Evolutionary conservation across 108 stramenopile genomes (phyloP).

Genomic region (Cyclostephanos invisitatus): DNA sequence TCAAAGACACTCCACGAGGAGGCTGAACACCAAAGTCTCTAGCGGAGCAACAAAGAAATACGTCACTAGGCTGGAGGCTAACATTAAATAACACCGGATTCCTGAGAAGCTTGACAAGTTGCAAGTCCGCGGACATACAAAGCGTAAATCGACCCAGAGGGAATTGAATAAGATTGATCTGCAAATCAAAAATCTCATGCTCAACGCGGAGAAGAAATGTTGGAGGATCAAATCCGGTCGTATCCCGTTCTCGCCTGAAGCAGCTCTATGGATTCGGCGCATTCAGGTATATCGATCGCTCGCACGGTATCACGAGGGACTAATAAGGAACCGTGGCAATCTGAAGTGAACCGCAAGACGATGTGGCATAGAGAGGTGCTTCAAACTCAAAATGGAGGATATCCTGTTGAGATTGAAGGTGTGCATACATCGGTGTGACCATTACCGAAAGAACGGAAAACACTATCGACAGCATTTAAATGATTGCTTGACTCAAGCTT

Average conservation of each 20-base stretch:
- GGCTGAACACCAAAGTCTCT: constrained; percentile 1
- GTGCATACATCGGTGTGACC: background rate
- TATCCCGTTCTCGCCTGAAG: constrained; percentile 10
- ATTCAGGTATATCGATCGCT: constrained; percentile 3
- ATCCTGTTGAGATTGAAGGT: background rate
- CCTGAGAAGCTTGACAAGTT: too few relatives aligned
- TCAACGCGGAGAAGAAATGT: constrained; percentile 13
- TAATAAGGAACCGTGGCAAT: background rate
- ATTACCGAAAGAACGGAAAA: background rate
- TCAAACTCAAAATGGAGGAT: background rate
- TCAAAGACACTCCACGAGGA: background rate
- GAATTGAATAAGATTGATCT: background rate
- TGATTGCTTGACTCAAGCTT: background rate
- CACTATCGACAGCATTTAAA: background rate
- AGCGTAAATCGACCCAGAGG: too few relatives aligned
- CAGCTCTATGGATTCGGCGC: constrained; percentile 9
- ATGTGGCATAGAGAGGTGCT: background rate
- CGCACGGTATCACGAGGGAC: background rate
- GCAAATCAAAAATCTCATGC: background rate
- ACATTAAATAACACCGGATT: background rate
- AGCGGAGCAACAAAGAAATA: background rate
- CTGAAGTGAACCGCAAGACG: background rate
- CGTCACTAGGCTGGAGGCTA: background rate
- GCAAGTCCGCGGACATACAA: too few relatives aligned
- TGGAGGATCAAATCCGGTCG: background rate